phyloP scores from a whole-genome alignment of 1,284 basidiomycete species.

The Ceratobasidium sp. region DNA sequence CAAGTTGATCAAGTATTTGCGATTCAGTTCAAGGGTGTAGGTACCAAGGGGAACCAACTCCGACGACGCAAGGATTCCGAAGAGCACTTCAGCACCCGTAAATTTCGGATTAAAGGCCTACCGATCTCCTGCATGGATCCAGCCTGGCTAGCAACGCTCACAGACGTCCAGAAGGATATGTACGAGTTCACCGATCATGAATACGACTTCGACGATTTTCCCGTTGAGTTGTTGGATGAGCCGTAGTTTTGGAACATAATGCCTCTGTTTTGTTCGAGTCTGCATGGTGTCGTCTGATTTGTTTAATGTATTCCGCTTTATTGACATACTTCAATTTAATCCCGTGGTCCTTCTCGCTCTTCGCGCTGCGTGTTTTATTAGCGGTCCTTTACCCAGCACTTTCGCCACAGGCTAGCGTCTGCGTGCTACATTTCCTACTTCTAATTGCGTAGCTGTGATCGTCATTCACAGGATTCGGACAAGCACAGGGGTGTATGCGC shows the following conservation, averaged over 20 bases:
- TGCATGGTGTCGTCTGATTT: too few species aligned
- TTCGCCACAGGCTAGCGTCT: too few species aligned
- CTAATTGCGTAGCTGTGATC: too few species aligned
- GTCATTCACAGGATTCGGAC: too few species aligned
- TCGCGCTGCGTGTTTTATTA: too few species aligned
- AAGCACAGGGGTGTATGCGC: too few species aligned
- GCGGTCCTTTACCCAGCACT: too few species aligned
- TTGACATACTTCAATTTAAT: too few species aligned
- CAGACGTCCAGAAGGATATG: not conserved
- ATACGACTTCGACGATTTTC: constrained; percentile 4
- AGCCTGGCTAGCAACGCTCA: not conserved
- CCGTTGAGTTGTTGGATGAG: not conserved
- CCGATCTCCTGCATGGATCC: not conserved
- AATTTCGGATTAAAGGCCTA: not conserved
- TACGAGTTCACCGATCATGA: not conserved
- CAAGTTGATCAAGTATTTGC: not conserved
- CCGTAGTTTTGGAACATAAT: not conserved
- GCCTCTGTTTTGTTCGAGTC: not conserved
- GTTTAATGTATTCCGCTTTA: too few species aligned
- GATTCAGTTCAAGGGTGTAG: not conserved
- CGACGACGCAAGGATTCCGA: not conserved
- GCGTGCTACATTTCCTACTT: too few species aligned
- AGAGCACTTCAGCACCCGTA: not conserved
- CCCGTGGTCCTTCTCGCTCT: too few species aligned
- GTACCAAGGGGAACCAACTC: not conserved